phyloP scores from a whole-genome alignment of 2,329 filamentous ascomycete species.

The Blastomyces silverae region DNA sequence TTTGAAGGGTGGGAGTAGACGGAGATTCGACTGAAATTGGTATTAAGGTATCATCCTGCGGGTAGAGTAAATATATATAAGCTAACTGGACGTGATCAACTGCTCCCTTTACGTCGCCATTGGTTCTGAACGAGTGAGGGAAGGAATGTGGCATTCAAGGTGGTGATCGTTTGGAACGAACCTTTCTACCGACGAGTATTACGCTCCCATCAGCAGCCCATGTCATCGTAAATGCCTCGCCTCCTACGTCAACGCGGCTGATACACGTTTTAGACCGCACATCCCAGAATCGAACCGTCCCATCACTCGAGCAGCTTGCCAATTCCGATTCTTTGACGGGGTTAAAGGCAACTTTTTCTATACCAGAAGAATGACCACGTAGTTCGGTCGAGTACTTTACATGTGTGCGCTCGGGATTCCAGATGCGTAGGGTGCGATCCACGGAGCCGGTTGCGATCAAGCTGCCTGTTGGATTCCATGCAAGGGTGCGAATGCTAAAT shows the following conservation, averaged over 20 bases:
- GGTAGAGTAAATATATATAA: slow-evolving; percentile 3
- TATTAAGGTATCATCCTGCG: slow-evolving; percentile 44
- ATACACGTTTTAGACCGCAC: slow-evolving; percentile 45
- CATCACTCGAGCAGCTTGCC: slow-evolving; percentile 45
- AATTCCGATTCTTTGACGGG: slow-evolving; percentile 45
- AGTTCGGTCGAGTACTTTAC: slow-evolving; percentile 45
- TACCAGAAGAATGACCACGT: slow-evolving; percentile 42
- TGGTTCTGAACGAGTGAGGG: background rate
- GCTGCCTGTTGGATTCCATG: slow-evolving; percentile 81
- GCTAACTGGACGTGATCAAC: background rate
- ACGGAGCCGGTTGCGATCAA: slow-evolving; percentile 82
- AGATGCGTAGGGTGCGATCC: slow-evolving; percentile 82
- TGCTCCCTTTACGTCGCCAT: background rate
- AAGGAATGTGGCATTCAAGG: background rate
- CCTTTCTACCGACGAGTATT: slow-evolving; percentile 45
- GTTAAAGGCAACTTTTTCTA: slow-evolving; percentile 47
- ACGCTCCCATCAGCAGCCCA: slow-evolving; percentile 45
- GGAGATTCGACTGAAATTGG: slow-evolving; percentile 40
- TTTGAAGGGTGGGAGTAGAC: slow-evolving; percentile 32
- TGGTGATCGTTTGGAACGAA: slow-evolving; percentile 22
- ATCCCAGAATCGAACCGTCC: slow-evolving; percentile 47
- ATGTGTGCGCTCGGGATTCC: slow-evolving; percentile 59
- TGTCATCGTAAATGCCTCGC: slow-evolving; percentile 44
- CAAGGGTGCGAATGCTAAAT: slow-evolving; percentile 64
- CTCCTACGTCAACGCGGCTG: slow-evolving; percentile 44